Percentiles rank a stretch among this genome's conserved stretches.
These are phyloP conservation scores for Teratosphaeria pseudoeucalypti DNA, from an alignment of 2,329 filamentous ascomycete species.

Conservation along the genomic window DNA sequence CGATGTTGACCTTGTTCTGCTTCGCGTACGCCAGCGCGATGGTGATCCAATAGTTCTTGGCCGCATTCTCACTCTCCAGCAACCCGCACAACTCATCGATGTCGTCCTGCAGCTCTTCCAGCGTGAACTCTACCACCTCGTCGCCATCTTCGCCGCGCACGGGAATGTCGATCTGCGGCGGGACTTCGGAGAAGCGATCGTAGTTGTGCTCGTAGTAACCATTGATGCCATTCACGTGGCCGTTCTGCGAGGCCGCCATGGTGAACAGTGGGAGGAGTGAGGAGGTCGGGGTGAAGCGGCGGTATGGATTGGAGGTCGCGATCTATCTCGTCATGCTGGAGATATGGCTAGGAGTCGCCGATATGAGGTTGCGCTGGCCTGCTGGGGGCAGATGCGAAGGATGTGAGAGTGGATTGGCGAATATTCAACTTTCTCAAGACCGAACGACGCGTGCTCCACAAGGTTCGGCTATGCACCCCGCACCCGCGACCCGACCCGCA, in stretches of 20 bases:
- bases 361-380: neutral
- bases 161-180: slow-evolving; percentile 53
- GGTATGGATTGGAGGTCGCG: neutral
- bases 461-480: neutral
- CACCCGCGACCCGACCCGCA: neutral
- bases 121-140: slow-evolving; percentile 79
- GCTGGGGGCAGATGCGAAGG: neutral
- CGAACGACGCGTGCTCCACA: neutral
- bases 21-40: slow-evolving; percentile 95
- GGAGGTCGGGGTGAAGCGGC: neutral
- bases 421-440: neutral
- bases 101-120: slow-evolving; percentile 78
- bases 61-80: slow-evolving; percentile 85
- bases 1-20: slow-evolving; percentile 82
- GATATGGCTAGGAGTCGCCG: neutral
- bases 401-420: neutral
- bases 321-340: neutral
- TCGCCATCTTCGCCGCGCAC: slow-evolving; percentile 52
- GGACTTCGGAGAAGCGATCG: slow-evolving; percentile 51
- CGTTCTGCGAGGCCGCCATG: slow-evolving; percentile 44
- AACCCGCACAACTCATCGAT: slow-evolving; percentile 92
- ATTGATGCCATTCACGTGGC: slow-evolving; percentile 43
- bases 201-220: slow-evolving; percentile 30
- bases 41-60: slow-evolving; percentile 95
- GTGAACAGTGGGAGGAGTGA: slow-evolving; percentile 6